A percentile compares a stretch with the other conserved stretches of the same genome.
Evolutionary conservation across 2,329 filamentous ascomycete genomes (phyloP).

Genomic region (Fusarium tanahbumbuense): DNA sequence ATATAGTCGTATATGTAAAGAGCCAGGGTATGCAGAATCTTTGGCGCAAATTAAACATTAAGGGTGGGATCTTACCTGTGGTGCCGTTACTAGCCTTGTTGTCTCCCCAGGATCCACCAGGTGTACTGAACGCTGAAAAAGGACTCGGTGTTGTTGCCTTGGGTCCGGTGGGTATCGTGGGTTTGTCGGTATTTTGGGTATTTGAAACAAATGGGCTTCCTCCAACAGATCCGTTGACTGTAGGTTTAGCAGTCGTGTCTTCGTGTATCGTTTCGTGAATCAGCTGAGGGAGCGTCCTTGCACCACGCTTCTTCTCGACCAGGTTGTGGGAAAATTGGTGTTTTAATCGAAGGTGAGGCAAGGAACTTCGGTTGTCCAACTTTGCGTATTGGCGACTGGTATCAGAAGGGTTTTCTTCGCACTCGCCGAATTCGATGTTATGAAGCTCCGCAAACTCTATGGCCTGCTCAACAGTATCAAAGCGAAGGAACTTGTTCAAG

Average conservation of each 20-base stretch:
- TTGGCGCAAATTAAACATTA: slow-evolving; percentile 39
- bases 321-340: slow-evolving; percentile 67
- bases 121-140: slow-evolving; percentile 26
- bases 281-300: slow-evolving; percentile 62
- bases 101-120: slow-evolving; percentile 13
- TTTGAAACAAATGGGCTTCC: slow-evolving; percentile 49
- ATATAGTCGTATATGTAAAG: slow-evolving; percentile 20
- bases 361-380: slow-evolving; percentile 56
- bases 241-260: slow-evolving; percentile 39
- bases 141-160: slow-evolving; percentile 21
- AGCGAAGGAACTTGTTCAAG: slow-evolving; percentile 69
- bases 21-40: slow-evolving; percentile 41
- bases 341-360: slow-evolving; percentile 62
- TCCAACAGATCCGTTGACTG: slow-evolving; percentile 36
- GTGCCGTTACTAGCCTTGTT: slow-evolving; percentile 24
- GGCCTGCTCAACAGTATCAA: slow-evolving; percentile 75
- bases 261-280: slow-evolving; percentile 68
- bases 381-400: slow-evolving; percentile 56
- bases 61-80: slow-evolving; percentile 43
- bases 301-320: slow-evolving; percentile 70
- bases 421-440: slow-evolving; percentile 62
- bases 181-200: slow-evolving; percentile 10
- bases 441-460: slow-evolving; percentile 72
- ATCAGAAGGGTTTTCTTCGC: slow-evolving; percentile 51
- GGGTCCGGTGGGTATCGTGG: slow-evolving; percentile 8